Percentiles rank a stretch among this genome's conserved stretches.
Conservation (phyloP, 2,329 filamentous ascomycete species). For the Davidsoniella neocaledoniae region DNA sequence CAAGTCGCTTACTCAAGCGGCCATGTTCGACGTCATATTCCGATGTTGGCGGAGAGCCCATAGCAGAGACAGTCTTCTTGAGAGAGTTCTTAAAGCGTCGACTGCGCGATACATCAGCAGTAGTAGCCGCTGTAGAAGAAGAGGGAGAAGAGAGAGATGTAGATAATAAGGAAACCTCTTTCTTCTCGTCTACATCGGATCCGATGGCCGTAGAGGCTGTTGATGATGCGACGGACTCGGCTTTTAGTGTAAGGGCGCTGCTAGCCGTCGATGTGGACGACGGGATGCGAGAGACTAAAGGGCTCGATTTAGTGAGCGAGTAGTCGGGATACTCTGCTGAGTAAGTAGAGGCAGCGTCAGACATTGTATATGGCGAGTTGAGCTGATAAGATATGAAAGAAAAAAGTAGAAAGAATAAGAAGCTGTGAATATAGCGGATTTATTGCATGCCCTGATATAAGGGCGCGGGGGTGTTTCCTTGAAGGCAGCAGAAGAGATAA, state of each 20-base stretch:
- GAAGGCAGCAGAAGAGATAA: background rate
- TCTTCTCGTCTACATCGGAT: background rate
- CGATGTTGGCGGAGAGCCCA: slow-evolving; percentile 13
- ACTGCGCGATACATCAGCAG: slow-evolving; percentile 7
- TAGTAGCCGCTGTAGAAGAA: background rate
- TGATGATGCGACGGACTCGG: slow-evolving; percentile 9
- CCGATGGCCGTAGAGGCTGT: slow-evolving; percentile 3
- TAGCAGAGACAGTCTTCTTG: slow-evolving; percentile 13
- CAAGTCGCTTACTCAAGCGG: slow-evolving; percentile 11
- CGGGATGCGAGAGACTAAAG: slow-evolving; percentile 1
- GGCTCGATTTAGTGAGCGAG: background rate
- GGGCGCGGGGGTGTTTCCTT: background rate
- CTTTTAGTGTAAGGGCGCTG: background rate
- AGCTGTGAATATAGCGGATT: background rate
- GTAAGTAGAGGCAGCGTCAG: background rate
- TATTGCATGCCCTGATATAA: background rate
- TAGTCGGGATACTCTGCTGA: background rate
- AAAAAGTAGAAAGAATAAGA: background rate
- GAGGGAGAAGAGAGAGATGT: background rate
- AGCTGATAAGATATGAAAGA: background rate
- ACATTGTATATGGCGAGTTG: background rate
- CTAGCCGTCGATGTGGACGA: slow-evolving; percentile 4
- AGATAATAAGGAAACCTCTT: background rate
- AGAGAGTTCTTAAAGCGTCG: slow-evolving; percentile 10
- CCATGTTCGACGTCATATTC: slow-evolving; percentile 13